phyloP scores from a whole-genome alignment of 345 rosid genomes.

The Acer negundo region DNA sequence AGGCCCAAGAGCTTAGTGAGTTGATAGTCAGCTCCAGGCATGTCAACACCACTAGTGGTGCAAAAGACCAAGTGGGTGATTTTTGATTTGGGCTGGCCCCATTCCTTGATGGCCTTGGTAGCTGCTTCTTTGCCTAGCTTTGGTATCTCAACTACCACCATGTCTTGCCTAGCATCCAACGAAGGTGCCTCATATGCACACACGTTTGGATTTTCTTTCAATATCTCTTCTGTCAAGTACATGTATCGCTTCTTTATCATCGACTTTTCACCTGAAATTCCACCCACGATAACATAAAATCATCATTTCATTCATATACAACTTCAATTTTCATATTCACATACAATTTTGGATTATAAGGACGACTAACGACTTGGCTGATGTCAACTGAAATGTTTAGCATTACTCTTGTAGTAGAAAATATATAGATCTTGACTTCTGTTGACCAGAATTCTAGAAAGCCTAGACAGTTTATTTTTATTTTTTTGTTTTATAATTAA shows the following conservation, averaged over 20 bases:
- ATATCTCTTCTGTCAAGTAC: constrained; percentile 44
- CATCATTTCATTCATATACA: too few relatives aligned
- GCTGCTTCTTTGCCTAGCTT: constrained; percentile 58
- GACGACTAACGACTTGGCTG: too few relatives aligned
- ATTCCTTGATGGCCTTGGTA: constrained; percentile 46
- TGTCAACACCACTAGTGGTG: constrained; percentile 57
- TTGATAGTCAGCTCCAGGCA: constrained; percentile 65
- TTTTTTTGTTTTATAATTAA: too few relatives aligned
- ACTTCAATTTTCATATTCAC: too few relatives aligned
- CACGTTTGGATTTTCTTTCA: constrained; percentile 41
- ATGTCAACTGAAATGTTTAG: too few relatives aligned
- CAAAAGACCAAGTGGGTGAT: constrained; percentile 60
- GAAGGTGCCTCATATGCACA: constrained; percentile 48
- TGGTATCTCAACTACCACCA: constrained; percentile 49
- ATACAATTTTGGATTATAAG: too few relatives aligned
- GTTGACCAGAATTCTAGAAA: too few relatives aligned
- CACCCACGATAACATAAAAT: too few relatives aligned
- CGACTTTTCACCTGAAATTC: constrained; percentile 46
- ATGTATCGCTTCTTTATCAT: constrained; percentile 49
- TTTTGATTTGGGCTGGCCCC: constrained; percentile 62
- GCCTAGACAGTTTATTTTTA: too few relatives aligned
- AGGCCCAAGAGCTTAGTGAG: constrained; percentile 62
- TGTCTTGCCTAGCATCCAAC: constrained; percentile 46
- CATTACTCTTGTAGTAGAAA: too few relatives aligned
- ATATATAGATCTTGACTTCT: too few relatives aligned